Evolutionary conservation across 441 rosid species (phyloP).

Genomic region (Adansonia gregorii): DNA sequence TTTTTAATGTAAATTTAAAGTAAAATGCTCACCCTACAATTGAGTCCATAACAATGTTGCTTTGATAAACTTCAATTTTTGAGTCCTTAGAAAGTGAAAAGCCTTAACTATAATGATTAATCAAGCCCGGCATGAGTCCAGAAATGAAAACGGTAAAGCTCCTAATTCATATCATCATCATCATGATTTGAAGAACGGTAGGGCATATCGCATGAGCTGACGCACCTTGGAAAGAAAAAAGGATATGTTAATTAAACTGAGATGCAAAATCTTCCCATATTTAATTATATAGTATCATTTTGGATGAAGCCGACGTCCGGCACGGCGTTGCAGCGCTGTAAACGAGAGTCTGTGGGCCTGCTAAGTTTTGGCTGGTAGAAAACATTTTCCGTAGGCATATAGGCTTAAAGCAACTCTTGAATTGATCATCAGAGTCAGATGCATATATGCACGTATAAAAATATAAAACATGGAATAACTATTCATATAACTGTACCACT

Average conservation of each 20-base stretch:
- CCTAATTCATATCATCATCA: conserved; percentile 1
- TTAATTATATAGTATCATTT: not conserved
- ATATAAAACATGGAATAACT: not conserved
- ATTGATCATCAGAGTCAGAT: not conserved
- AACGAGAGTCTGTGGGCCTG: conserved; percentile 12
- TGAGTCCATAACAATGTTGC: not conserved
- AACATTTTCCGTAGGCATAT: not conserved
- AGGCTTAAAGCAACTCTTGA: not conserved
- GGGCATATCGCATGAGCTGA: conserved; percentile 1
- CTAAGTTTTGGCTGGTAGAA: not conserved
- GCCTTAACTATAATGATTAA: not conserved
- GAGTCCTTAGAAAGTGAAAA: not conserved
- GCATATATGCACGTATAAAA: not conserved
- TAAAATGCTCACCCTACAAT: not conserved
- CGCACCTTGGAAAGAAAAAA: not conserved
- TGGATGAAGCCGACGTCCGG: not conserved
- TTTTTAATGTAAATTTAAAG: too few relatives aligned
- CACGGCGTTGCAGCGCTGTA: conserved; percentile 1
- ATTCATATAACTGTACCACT: too few relatives aligned
- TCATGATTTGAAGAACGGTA: not conserved
- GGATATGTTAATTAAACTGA: not conserved
- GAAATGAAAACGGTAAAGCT: not conserved
- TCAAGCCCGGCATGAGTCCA: not conserved
- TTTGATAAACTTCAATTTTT: not conserved
- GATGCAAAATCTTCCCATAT: not conserved